phyloP scores from a whole-genome alignment of 73 alveolate genomes.

The Stentor coeruleus region DNA sequence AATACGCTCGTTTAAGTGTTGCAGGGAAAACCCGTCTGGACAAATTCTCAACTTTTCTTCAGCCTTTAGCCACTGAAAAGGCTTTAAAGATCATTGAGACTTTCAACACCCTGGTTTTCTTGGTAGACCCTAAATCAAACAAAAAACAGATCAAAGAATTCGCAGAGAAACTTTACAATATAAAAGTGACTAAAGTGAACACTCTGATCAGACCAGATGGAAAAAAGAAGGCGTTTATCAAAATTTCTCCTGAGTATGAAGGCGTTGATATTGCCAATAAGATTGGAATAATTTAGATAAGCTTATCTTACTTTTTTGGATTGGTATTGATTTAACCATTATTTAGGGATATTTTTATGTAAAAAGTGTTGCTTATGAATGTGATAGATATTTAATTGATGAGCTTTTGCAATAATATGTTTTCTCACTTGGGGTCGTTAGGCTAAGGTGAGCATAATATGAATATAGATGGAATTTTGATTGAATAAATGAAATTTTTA shows the following conservation, averaged over 20 bases:
- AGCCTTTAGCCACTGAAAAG: slow-evolving; percentile 58
- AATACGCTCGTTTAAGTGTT: slow-evolving; percentile 39
- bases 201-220: slow-evolving; percentile 70
- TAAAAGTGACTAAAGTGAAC: slow-evolving; percentile 48
- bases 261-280: slow-evolving; percentile 63
- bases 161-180: slow-evolving; percentile 42
- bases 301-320: too few relatives aligned
- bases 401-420: too few relatives aligned
- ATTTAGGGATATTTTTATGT: too few relatives aligned
- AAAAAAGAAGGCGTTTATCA: slow-evolving; percentile 54
- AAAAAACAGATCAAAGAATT: slow-evolving; percentile 56
- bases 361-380: too few relatives aligned
- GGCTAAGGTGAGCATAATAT: too few relatives aligned
- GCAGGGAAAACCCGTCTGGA: slow-evolving; percentile 45
- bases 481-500: too few relatives aligned
- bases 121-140: slow-evolving; percentile 50
- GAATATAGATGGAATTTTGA: too few relatives aligned
- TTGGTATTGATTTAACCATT: too few relatives aligned
- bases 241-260: slow-evolving; percentile 39
- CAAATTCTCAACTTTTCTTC: slow-evolving; percentile 47
- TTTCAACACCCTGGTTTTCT: slow-evolving; percentile 59
- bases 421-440: too few relatives aligned
- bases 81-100: slow-evolving; percentile 58
- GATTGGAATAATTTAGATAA: slow-evolving; percentile 59
- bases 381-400: too few relatives aligned